A percentile compares a stretch with the other conserved stretches of the same genome.
Evolutionary conservation across 75 land plant genomes (phyloP).

Genomic region (Pinus tabuliformis): DNA sequence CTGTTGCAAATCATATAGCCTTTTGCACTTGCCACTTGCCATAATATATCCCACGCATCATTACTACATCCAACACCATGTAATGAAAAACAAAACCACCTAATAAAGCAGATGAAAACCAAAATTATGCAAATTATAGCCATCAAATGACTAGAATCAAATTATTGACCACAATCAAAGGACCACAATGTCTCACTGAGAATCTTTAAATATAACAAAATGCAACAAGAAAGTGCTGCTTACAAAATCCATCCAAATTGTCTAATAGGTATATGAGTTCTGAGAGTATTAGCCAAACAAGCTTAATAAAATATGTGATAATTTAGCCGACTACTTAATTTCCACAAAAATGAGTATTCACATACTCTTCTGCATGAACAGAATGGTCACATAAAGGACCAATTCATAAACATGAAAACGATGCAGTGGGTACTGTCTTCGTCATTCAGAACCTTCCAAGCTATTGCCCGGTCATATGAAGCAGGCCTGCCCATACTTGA

Average conservation of each 20-base stretch:
- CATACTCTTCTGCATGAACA: conserved; percentile 40
- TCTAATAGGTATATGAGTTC: not conserved
- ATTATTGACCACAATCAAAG: not conserved
- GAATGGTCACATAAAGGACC: conserved; percentile 65
- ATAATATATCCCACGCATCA: too few species aligned
- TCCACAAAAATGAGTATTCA: conserved; percentile 9
- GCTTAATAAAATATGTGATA: not conserved
- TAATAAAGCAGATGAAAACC: not conserved
- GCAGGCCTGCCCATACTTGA: conserved; percentile 87
- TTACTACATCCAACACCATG: too few species aligned
- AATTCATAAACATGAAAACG: conserved; percentile 75
- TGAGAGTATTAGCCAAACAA: not conserved
- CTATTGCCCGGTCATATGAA: conserved; percentile 80
- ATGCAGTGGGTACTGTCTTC: conserved; percentile 69
- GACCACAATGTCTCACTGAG: conserved; percentile 1
- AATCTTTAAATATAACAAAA: conserved; percentile 2
- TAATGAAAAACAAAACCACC: not conserved
- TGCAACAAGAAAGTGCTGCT: conserved; percentile 1
- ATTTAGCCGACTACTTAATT: not conserved
- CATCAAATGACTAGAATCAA: not conserved
- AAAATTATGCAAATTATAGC: not conserved
- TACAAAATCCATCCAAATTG: not conserved
- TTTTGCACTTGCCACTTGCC: too few species aligned
- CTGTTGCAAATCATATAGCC: too few species aligned
- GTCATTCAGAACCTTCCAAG: conserved; percentile 86